Percentiles rank a stretch among this genome's conserved stretches.
These are phyloP conservation scores for Fusarium sp. DNA, from an alignment of 2,329 filamentous ascomycete species.

Conservation along the genomic window DNA sequence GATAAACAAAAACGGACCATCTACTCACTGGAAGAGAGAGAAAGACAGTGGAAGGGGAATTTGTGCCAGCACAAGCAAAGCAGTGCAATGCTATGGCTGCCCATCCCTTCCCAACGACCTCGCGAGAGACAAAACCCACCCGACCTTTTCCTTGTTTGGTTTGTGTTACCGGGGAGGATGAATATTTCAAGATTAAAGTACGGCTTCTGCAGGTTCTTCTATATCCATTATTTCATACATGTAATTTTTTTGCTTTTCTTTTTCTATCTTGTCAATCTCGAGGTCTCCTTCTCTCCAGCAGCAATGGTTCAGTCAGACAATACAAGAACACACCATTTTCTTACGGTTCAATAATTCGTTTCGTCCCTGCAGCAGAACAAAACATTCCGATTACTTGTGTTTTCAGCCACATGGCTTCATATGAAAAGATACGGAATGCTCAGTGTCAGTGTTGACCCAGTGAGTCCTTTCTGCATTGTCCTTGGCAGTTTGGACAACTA, in stretches of 20 bases:
- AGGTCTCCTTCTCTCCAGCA: conserved; percentile 46
- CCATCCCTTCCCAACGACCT: conserved; percentile 36
- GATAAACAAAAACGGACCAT: conserved; percentile 43
- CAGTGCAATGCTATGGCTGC: conserved; percentile 22
- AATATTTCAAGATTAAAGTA: conserved; percentile 45
- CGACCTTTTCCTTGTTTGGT: conserved; percentile 41
- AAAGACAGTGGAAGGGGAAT: conserved; percentile 35
- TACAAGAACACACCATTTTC: conserved; percentile 42
- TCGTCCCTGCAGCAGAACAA: conserved; percentile 17
- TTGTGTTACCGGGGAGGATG: conserved; percentile 44
- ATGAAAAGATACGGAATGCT: conserved; percentile 28
- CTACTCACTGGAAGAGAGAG: conserved; percentile 42
- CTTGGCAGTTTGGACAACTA: conserved; percentile 6
- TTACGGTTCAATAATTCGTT: conserved; percentile 25
- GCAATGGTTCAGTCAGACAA: conserved; percentile 47
- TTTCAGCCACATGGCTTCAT: conserved; percentile 24
- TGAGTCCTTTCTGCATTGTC: background rate
- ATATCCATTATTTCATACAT: conserved; percentile 49
- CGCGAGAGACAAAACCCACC: conserved; percentile 41
- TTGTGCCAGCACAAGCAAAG: conserved; percentile 34
- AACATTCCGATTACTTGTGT: conserved; percentile 25
- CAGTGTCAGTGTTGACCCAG: background rate
- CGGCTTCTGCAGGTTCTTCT: conserved; percentile 45
- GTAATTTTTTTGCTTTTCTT: conserved; percentile 44
- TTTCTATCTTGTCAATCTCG: conserved; percentile 36